Conservation (phyloP, 164 flowering plant species). For the Chimonanthus praecox region DNA sequence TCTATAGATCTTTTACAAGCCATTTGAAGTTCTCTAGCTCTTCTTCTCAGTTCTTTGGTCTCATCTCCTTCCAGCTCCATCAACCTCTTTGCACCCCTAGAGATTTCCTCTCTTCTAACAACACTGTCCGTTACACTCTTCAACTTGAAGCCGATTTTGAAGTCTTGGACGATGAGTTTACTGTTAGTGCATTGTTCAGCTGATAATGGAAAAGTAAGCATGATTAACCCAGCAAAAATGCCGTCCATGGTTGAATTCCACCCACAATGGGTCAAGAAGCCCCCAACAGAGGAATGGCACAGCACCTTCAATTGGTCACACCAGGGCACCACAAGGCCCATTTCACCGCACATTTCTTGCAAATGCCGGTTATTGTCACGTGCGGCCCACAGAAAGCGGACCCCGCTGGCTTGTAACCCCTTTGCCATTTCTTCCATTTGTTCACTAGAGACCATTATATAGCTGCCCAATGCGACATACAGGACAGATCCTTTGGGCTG, state of each 20-base stretch:
- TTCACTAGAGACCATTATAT: conserved; percentile 18
- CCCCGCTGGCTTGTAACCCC: conserved; percentile 30
- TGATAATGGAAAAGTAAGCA: conserved; percentile 47
- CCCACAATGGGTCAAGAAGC: conserved; percentile 69
- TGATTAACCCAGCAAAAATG: conserved; percentile 41
- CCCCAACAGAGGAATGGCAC: conserved; percentile 53
- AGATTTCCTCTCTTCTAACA: conserved; percentile 4
- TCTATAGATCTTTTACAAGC: conserved; percentile 3
- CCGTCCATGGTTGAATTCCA: conserved; percentile 61
- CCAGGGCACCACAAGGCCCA: conserved; percentile 55
- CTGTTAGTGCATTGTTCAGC: conserved; percentile 42
- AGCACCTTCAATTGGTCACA: conserved; percentile 64
- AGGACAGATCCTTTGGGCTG: conserved; percentile 34
- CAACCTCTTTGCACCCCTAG: not conserved
- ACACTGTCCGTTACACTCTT: conserved; percentile 4
- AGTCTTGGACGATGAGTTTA: conserved; percentile 47
- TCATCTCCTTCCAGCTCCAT: conserved; percentile 9
- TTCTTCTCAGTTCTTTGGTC: conserved; percentile 8
- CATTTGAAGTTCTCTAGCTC: conserved; percentile 4
- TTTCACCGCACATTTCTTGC: conserved; percentile 24
- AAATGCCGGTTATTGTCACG: conserved; percentile 27
- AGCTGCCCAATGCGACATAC: conserved; percentile 44
- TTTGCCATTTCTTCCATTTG: conserved; percentile 34
- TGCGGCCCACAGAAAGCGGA: conserved; percentile 36
- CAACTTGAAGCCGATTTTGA: conserved; percentile 48